Percentiles rank a stretch among this genome's conserved stretches.
These are phyloP conservation scores for Myotisia sp. DNA, from an alignment of 2,329 filamentous ascomycete species.

Conservation along the genomic window DNA sequence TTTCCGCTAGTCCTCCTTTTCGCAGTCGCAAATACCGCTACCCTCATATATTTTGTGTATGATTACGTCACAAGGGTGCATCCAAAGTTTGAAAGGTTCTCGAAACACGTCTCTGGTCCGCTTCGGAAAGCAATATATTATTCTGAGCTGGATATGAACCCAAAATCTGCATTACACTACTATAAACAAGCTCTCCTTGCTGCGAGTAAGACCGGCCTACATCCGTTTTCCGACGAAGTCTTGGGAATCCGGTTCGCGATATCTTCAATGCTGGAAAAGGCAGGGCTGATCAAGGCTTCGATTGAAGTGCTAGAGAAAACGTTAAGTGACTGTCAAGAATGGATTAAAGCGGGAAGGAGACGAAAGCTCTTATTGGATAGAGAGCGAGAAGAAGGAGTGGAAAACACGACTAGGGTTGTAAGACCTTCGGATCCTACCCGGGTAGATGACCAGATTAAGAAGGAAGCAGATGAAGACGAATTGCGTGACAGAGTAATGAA, in stretches of 20 bases:
- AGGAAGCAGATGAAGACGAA: slow-evolving; percentile 24
- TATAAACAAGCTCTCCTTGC: slow-evolving; percentile 66
- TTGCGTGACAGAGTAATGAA: slow-evolving; percentile 39
- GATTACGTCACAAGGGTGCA: slow-evolving; percentile 30
- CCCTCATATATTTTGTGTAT: slow-evolving; percentile 30
- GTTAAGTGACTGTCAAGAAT: slow-evolving; percentile 48
- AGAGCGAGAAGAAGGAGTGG: slow-evolving; percentile 8
- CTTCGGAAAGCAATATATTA: slow-evolving; percentile 78
- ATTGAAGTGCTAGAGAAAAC: slow-evolving; percentile 68
- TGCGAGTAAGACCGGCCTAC: slow-evolving; percentile 59
- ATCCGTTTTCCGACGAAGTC: slow-evolving; percentile 82
- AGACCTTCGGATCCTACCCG: slow-evolving; percentile 11
- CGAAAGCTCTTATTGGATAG: slow-evolving; percentile 13
- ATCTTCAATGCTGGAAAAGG: slow-evolving; percentile 63
- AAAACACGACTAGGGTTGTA: slow-evolving; percentile 4
- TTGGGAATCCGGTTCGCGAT: slow-evolving; percentile 78
- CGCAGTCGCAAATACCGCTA: slow-evolving; percentile 20
- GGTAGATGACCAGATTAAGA: slow-evolving; percentile 10
- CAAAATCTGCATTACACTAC: slow-evolving; percentile 63
- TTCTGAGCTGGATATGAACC: slow-evolving; percentile 60
- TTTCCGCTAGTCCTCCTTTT: slow-evolving; percentile 30
- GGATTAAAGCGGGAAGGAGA: slow-evolving; percentile 20
- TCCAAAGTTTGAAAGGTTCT: slow-evolving; percentile 31
- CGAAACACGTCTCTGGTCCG: slow-evolving; percentile 37
- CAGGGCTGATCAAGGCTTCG: slow-evolving; percentile 54